Percentiles rank a stretch among this genome's conserved stretches.
Evolutionary conservation across 139 green algal genomes (phyloP).

Genomic region (Raphidocelis subcapitata): DNA sequence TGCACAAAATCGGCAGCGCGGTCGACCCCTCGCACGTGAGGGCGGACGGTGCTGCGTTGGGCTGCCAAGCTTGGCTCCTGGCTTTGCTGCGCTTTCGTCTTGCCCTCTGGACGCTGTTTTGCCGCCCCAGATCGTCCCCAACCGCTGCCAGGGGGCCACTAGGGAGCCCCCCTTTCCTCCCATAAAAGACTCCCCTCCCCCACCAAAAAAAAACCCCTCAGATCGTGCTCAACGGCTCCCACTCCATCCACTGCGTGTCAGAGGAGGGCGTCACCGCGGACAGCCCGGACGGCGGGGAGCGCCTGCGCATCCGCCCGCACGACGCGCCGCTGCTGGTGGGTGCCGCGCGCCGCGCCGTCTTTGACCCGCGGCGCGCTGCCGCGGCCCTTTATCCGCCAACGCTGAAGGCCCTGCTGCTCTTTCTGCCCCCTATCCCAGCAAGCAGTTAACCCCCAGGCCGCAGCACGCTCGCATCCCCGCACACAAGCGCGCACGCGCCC

Average conservation of each 20-base stretch:
- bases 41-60: not conserved
- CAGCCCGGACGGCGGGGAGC: not conserved
- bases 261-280: slow-evolving; percentile 42
- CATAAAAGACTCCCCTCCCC: not conserved
- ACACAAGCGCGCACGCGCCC: too few relatives aligned
- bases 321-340: slow-evolving; percentile 45
- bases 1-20: slow-evolving; percentile 53
- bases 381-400: too few relatives aligned
- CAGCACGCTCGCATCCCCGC: too few relatives aligned
- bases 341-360: too few relatives aligned
- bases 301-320: slow-evolving; percentile 31
- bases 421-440: too few relatives aligned
- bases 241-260: slow-evolving; percentile 48
- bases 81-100: not conserved
- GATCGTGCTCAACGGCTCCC: slow-evolving; percentile 55
- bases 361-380: too few relatives aligned
- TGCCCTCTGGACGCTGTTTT: not conserved
- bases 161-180: not conserved
- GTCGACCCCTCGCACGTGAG: slow-evolving; percentile 48
- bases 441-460: too few relatives aligned
- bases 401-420: too few relatives aligned
- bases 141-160: not conserved
- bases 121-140: too few relatives aligned
- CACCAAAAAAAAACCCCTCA: not conserved
- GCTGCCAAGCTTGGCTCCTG: not conserved